Evolutionary conservation across 2,329 filamentous ascomycete species (phyloP).

Genomic region (Ascochyta rabiei): DNA sequence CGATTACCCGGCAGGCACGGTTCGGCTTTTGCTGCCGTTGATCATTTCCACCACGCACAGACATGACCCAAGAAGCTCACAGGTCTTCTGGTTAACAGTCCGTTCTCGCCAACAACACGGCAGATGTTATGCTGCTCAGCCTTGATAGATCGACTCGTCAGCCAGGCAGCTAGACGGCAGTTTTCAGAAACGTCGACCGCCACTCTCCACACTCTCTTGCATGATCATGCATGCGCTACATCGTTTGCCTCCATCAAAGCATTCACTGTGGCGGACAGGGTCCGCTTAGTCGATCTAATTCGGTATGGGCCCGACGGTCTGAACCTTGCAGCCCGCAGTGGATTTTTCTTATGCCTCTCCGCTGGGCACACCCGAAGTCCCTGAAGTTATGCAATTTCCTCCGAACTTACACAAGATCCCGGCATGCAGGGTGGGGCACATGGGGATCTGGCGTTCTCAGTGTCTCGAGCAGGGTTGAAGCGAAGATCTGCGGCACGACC

Average conservation of each 20-base stretch:
- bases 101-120: background rate
- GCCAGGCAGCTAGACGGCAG: conserved; percentile 2
- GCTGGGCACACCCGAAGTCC: conserved; percentile 12
- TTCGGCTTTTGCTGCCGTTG: background rate
- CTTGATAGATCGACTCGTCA: background rate
- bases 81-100: background rate
- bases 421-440: conserved; percentile 22
- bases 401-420: conserved; percentile 10
- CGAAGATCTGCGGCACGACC: conserved; percentile 37
- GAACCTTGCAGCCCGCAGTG: conserved; percentile 1
- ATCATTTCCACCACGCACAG: background rate
- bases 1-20: background rate
- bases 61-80: background rate
- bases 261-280: background rate
- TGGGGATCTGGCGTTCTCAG: conserved; percentile 28
- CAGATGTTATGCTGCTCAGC: background rate
- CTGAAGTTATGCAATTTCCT: conserved; percentile 21
- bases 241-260: background rate
- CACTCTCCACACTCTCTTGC: background rate
- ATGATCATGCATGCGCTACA: conserved; percentile 1
- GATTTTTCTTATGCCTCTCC: conserved; percentile 17
- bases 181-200: conserved; percentile 6
- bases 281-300: background rate
- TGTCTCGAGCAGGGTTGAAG: conserved; percentile 35
- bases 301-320: background rate